Evolutionary conservation across 2,329 filamentous ascomycete species (phyloP).

Genomic region (Trichoderma koningii): DNA sequence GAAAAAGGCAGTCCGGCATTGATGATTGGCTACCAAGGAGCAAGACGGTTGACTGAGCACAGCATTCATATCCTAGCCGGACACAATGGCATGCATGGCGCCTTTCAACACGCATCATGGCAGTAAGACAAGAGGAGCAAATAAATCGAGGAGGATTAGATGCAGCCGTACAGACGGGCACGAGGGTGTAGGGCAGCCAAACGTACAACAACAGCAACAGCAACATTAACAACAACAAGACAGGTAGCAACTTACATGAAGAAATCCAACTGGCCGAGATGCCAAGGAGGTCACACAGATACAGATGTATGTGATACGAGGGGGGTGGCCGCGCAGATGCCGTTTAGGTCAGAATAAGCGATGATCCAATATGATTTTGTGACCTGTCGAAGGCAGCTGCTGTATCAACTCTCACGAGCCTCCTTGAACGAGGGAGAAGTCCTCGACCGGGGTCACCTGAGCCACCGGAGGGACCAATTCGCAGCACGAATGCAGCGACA

Average conservation of each 20-base stretch:
- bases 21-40: conserved; percentile 6
- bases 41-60: neutral
- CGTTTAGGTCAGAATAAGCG: conserved; percentile 24
- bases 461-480: neutral
- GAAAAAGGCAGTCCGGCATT: neutral
- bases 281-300: conserved; percentile 17
- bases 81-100: conserved; percentile 11
- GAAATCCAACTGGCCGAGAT: conserved; percentile 7
- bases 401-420: neutral
- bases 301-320: conserved; percentile 4
- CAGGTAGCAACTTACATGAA: conserved; percentile 25
- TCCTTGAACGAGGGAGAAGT: conserved; percentile 10
- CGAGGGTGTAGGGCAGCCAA: neutral
- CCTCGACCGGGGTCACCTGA: neutral
- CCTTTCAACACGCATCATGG: conserved; percentile 16
- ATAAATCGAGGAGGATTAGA: neutral
- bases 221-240: neutral
- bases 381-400: neutral
- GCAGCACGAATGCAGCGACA: neutral
- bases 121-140: neutral
- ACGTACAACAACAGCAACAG: neutral
- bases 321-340: conserved; percentile 9
- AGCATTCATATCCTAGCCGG: neutral
- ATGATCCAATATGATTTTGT: conserved; percentile 5
- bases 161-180: neutral